Base-by-base conservation (phyloP, 257 asterid genomes). In the Lithospermum erythrorhizon region DNA sequence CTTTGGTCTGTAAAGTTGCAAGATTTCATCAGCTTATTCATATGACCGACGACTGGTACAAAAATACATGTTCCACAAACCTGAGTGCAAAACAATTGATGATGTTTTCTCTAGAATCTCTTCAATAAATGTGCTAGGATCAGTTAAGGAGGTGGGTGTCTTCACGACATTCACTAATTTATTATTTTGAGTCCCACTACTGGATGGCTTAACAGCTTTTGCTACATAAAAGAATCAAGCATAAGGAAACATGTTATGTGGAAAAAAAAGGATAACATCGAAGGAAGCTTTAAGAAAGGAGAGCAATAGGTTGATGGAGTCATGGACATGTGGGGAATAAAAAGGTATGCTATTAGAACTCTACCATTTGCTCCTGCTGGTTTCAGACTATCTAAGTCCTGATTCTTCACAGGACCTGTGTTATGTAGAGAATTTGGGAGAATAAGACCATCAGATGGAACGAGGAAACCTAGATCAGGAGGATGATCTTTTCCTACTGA, bases 401-500 rank as follows among this genome's bases (percentile, higher is more conserved):
- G 65, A 58, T 59, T 73, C 32, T 71, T 76, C 59, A 65, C 79
- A 15, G 70, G 64, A 56, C 77, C 76, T 68, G 61, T 55, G 68
- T 69, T 73, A 59, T 68, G 81, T 30, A 70, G 66, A 68, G 67
- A 71, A 30, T 73, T 81, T 29, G 79, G 66, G 63, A 76, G 68
- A 69, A 67, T 52, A 48, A 68, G 63, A 55, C 67, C 78, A 77
- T 86, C 95, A 62, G 90, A 79, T n/a, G 97, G 96, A 70, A 93
- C 91, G 62, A 89, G 73, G 63, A 70, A 64, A 24, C 94, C 96
- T 57, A 93, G 79, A 80, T 93, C 98, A 65, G 98, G 98, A 66
- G 95, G 98, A 60, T 89, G 94, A 73, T 89, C 98, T 81, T 89
- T 93, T 56, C 97, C 97, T 19, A 93, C 94, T 19, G 89, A 59